Evolutionary conservation across 2,329 filamentous ascomycete genomes (phyloP).

Genomic region (Monosporascus cannonballus): DNA sequence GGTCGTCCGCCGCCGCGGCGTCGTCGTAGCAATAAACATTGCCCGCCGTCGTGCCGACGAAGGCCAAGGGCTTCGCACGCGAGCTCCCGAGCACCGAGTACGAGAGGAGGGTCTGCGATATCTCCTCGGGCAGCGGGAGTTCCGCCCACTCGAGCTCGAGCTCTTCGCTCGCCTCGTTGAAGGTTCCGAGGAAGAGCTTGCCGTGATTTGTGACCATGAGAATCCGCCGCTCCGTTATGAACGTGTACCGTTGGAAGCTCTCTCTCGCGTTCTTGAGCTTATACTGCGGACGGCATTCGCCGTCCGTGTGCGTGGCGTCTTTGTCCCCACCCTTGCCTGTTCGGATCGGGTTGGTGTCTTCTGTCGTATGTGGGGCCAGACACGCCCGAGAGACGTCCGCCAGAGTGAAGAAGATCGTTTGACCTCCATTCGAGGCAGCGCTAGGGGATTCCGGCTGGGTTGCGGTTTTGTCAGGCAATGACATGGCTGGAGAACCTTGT

Average conservation of each 20-base stretch:
- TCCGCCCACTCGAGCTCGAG: slow-evolving; percentile 36
- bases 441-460: neutral
- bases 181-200: slow-evolving; percentile 43
- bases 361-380: neutral
- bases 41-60: slow-evolving; percentile 45
- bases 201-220: slow-evolving; percentile 57
- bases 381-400: neutral
- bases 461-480: too few relatives aligned
- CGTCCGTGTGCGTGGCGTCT: too few relatives aligned
- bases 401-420: neutral
- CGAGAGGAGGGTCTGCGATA: slow-evolving; percentile 33
- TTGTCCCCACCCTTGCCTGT: too few relatives aligned
- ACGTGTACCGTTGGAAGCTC: slow-evolving; percentile 57
- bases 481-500: slow-evolving; percentile 6
- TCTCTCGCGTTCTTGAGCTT: slow-evolving; percentile 33
- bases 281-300: neutral
- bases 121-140: slow-evolving; percentile 27
- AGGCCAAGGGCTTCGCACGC: slow-evolving; percentile 27
- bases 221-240: slow-evolving; percentile 46
- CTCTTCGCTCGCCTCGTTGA: slow-evolving; percentile 14
- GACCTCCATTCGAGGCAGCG: neutral
- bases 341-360: neutral
- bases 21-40: slow-evolving; percentile 39
- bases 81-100: slow-evolving; percentile 42
- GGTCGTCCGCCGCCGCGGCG: neutral